Base-by-base conservation (phyloP, 345 rosid species). In the Murraya paniculata region DNA sequence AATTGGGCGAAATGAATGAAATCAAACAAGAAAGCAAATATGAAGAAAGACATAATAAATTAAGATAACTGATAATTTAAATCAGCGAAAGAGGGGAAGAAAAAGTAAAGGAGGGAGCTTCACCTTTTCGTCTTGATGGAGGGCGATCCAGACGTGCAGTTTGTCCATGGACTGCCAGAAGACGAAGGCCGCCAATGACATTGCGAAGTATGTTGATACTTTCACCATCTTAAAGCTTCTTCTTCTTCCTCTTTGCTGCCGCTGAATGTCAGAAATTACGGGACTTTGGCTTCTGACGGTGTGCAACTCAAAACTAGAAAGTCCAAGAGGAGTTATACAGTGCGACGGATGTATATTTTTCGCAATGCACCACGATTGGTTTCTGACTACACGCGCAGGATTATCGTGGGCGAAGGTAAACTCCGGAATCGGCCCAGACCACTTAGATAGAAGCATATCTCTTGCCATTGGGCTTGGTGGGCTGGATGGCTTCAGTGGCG, bases 111-210 rank as follows among this genome's bases (percentile, higher is more conserved):
- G 5, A 39, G 38, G 18, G 66, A 89, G 50, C 4, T 13, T 13
- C 50, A 45, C 91, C 91, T 89, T 89, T 80, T 89, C 91, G 79
- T 89, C 91, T 80, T 89, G 91, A 79, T 79, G 90, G 72, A 89
- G 91, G 80, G 98, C 98, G 87, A 93, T 93, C 94, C 97, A 95
- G 80, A 95, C 98, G 53, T 95, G 98, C 73, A 95, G 85, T 79
- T 85, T 89, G 61, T 95, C 98, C 98, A 95, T 89, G 73, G 98
- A 80, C 48, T 92, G 92, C 98, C 95, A 91, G 87, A 93, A 95
- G 31, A 88, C 62, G 83, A 95, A 93, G 73, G 99, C 97, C 1
- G 91, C 98, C 39, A 92, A 50, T 67, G 97, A 65, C 97, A 93
- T 90, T 10, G 82, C 97, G 66, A 93, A 88, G 83, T 84, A 92